These are phyloP conservation scores for Neurospora cerealis DNA, from an alignment of 495 filamentous ascomycete genomes.

Conservation along the genomic window DNA sequence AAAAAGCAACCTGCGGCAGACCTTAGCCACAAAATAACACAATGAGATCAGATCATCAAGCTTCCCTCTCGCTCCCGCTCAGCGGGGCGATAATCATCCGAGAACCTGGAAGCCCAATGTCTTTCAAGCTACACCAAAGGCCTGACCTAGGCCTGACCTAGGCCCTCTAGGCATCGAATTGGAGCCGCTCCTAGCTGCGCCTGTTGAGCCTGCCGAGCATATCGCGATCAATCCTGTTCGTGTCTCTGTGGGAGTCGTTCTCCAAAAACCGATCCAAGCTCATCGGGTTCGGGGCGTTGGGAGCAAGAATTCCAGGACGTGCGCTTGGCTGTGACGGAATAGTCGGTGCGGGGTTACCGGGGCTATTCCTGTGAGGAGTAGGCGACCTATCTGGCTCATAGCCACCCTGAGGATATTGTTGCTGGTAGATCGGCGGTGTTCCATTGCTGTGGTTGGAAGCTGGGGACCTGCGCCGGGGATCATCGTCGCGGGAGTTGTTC, in stretches of 20 bases:
- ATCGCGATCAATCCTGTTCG: constrained; percentile 30
- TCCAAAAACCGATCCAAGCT: constrained; percentile 34
- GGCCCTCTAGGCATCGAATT: background rate
- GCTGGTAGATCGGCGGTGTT: constrained; percentile 25
- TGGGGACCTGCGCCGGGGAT: constrained; percentile 36
- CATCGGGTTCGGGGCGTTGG: constrained; percentile 25
- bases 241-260: constrained; percentile 10
- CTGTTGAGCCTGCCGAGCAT: constrained; percentile 31
- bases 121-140: background rate
- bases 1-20: background rate
- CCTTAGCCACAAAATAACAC: background rate
- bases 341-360: constrained; percentile 6
- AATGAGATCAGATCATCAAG: background rate
- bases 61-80: background rate
- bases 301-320: background rate
- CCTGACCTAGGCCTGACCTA: background rate
- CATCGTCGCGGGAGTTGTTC: constrained; percentile 31
- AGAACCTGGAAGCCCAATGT: background rate
- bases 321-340: background rate
- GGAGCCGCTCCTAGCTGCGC: constrained; percentile 4
- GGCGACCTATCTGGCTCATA: constrained; percentile 15
- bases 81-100: background rate
- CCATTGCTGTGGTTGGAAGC: constrained; percentile 32
- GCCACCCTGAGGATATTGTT: constrained; percentile 16
- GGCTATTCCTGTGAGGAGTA: constrained; percentile 20